These are phyloP conservation scores for Diaporthe eres DNA, from an alignment of 2,329 filamentous ascomycete species.

Conservation along the genomic window DNA sequence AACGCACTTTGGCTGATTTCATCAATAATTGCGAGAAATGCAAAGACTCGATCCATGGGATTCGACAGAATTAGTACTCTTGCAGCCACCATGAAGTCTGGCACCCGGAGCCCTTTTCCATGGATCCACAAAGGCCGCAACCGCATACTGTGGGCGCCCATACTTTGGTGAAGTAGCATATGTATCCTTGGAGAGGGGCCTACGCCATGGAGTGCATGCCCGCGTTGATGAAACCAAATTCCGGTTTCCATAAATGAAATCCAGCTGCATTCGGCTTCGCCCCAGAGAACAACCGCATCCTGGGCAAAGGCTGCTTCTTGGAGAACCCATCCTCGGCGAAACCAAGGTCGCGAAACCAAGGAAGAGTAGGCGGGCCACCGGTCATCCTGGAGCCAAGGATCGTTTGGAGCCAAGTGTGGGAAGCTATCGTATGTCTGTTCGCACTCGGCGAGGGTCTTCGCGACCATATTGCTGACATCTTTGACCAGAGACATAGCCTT, in stretches of 20 bases:
- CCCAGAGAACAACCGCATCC: neutral
- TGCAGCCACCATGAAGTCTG: neutral
- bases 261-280: neutral
- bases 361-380: too few species aligned
- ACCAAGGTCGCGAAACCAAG: too few species aligned
- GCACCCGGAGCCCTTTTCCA: too few species aligned
- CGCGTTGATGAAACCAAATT: neutral
- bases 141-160: too few species aligned
- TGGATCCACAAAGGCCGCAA: neutral
- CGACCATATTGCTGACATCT: too few species aligned
- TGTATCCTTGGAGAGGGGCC: rapidly evolving
- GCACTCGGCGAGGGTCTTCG: too few species aligned
- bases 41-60: neutral
- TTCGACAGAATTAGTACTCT: neutral
- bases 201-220: neutral
- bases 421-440: too few species aligned
- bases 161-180: neutral
- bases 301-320: neutral
- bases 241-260: neutral
- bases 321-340: too few species aligned
- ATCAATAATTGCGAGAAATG: neutral
- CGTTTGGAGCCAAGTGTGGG: too few species aligned
- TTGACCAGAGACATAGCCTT: too few species aligned
- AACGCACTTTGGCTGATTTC: neutral
- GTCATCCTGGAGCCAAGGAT: too few species aligned